phyloP scores from a whole-genome alignment of 2,329 filamentous ascomycete species.

The Emericellopsis atlantica region DNA sequence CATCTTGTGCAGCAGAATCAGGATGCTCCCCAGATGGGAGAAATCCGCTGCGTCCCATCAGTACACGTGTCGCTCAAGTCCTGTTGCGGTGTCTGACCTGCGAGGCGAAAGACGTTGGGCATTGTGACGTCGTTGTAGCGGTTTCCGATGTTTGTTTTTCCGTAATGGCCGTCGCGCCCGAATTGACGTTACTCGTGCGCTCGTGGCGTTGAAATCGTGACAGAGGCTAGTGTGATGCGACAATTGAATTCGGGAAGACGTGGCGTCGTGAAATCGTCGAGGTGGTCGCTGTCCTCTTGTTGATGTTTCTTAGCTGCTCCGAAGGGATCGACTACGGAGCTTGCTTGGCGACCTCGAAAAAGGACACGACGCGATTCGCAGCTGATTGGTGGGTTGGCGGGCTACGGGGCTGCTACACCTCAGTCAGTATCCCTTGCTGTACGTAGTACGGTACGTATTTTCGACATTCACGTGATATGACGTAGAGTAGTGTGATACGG shows the following conservation, averaged over 20 bases:
- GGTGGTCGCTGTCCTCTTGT: neutral
- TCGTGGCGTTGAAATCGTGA: neutral
- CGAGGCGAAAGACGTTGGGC: constrained; percentile 46
- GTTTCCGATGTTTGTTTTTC: too few relatives aligned
- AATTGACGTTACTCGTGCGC: neutral
- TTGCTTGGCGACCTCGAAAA: constrained; percentile 6
- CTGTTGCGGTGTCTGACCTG: constrained; percentile 26
- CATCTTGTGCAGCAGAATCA: constrained; percentile 97
- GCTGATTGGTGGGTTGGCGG: constrained; percentile 7
- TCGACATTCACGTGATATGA: constrained; percentile 1
- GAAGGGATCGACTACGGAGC: neutral
- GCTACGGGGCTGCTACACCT: too few relatives aligned
- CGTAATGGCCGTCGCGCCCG: too few relatives aligned
- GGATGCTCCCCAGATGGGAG: constrained; percentile 86
- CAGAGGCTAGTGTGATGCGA: neutral
- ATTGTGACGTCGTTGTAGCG: constrained; percentile 2
- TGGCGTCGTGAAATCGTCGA: neutral
- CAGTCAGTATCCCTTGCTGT: too few relatives aligned
- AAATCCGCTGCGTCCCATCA: constrained; percentile 58
- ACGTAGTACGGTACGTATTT: too few relatives aligned
- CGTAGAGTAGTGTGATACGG: neutral
- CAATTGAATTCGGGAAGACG: too few relatives aligned
- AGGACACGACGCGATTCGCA: constrained; percentile 12
- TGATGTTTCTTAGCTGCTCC: constrained; percentile 1
- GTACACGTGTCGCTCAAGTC: constrained; percentile 2